Evolutionary conservation across 1,139 yeast species (phyloP).

Genomic region (Zygosaccharomyces sapae): DNA sequence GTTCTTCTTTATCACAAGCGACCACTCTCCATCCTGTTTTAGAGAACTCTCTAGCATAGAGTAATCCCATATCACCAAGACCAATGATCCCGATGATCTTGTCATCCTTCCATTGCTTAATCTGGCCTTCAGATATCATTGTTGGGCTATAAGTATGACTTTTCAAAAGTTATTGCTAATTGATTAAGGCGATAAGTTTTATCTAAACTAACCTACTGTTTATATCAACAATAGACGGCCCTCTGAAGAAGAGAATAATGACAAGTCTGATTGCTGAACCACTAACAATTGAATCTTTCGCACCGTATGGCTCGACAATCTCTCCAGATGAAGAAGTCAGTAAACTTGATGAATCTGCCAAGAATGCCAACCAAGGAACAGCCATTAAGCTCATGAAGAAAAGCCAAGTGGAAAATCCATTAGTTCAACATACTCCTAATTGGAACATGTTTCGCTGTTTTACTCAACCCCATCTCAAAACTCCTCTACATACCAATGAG

Average conservation of each 20-base stretch:
- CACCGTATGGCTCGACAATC: constrained; percentile 51
- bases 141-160: neutral
- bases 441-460: constrained; percentile 83
- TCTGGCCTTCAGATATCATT: constrained; percentile 13
- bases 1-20: constrained; percentile 82
- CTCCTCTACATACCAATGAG: constrained; percentile 23
- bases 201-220: neutral
- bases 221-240: neutral
- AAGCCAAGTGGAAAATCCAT: constrained; percentile 59
- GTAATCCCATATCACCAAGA: constrained; percentile 91
- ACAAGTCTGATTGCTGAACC: constrained; percentile 31
- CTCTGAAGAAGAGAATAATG: neutral
- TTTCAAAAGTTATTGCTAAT: neutral
- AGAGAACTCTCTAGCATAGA: constrained; percentile 75
- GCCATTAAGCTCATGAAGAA: constrained; percentile 75
- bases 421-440: constrained; percentile 51
- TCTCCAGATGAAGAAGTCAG: constrained; percentile 51
- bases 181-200: neutral
- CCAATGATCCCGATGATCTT: constrained; percentile 86
- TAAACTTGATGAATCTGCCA: constrained; percentile 41
- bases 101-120: constrained; percentile 37
- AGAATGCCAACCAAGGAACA: constrained; percentile 83
- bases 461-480: constrained; percentile 62
- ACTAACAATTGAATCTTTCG: constrained; percentile 47
- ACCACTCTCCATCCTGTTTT: constrained; percentile 87